Evolutionary conservation across 208 protist species (phyloP), one percentile per base, ranked within the genome.

Genomic region (Strigomonas culicis): DNA sequence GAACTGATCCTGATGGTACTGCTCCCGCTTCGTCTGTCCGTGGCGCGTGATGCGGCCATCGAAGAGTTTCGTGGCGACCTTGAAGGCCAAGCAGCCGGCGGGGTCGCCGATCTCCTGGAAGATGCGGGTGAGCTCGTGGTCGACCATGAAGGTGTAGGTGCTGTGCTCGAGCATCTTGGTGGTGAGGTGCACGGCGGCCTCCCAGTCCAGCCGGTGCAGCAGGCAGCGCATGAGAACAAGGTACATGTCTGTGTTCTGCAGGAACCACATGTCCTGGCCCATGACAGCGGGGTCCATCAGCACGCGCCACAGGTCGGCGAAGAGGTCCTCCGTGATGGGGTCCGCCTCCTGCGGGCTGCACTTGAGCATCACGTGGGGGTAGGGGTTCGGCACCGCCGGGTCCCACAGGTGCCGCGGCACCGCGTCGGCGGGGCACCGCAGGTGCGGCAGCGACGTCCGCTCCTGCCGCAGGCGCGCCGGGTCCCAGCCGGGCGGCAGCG

Each of bases 51-150:
- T 95, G 70, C 86, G 86, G 63, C 86, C 90, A 58, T 95, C 90
- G 66, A 93, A 93, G 31, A 93, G 70, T 68, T 90, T 89, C 34
- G 90, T 89, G 27, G 90, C 90, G 15, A 93, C 85, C 66, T 95
- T 95, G 68, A 95, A 95, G 15, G 84, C 80, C 19, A 95, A 60
- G 55, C 76, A 89, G 1, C 90, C 90, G 17, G 84, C 75, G 0
- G 90, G 90, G 59, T 95, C 90, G 22, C 90, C 90, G 47, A 93
- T 90, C 56, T 93, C 86, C 21, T 59, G 66, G 68, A 95, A 95
- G 63, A 95, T 92, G 2, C 63, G 65, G 15, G 79, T 88, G 19
- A 95, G 59, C 49, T 92, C 84, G 56, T 90, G 82, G 58, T 95
- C 90, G 82, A 95, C 90, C 59, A 84, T 73, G 72, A 90, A 86